A percentile compares a stretch with the other conserved stretches of the same genome.
Conservation (phyloP, 2,329 filamentous ascomycete genomes). For the Claviceps purpurea region DNA sequence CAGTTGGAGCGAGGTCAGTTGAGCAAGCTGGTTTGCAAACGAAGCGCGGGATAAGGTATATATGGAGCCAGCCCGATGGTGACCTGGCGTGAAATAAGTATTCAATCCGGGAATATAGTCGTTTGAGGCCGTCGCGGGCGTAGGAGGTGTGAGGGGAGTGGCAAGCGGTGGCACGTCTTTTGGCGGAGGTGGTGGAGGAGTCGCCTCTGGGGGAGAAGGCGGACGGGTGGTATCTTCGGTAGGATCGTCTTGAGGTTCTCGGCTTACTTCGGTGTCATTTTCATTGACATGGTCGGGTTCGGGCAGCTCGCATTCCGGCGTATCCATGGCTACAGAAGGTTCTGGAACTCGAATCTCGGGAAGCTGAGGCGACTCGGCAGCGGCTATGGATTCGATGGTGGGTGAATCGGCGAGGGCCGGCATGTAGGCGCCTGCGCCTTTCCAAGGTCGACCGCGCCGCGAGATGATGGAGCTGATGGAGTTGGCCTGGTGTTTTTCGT, state of each 20-base stretch:
- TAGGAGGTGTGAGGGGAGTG: constrained; percentile 12
- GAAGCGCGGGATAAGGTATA: constrained; percentile 87
- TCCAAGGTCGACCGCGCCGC: constrained; percentile 60
- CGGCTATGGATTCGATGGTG: constrained; percentile 11
- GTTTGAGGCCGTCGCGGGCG: constrained; percentile 18
- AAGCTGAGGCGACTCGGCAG: constrained; percentile 24
- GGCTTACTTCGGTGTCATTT: constrained; percentile 51
- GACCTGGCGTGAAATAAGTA: constrained; percentile 54
- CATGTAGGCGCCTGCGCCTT: constrained; percentile 38
- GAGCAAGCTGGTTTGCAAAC: constrained; percentile 84
- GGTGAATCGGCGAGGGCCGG: constrained; percentile 16
- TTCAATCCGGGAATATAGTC: constrained; percentile 37
- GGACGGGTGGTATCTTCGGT: constrained; percentile 35
- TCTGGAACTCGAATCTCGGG: constrained; percentile 38
- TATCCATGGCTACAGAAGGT: constrained; percentile 51
- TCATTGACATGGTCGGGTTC: constrained; percentile 59
- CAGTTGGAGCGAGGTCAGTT: constrained; percentile 79
- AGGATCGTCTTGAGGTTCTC: constrained; percentile 44
- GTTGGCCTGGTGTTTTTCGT: constrained; percentile 45
- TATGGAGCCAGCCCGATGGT: constrained; percentile 68
- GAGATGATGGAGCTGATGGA: constrained; percentile 38
- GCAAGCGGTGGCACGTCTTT: constrained; percentile 25
- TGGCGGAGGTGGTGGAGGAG: constrained; percentile 16
- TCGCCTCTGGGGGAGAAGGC: constrained; percentile 21
- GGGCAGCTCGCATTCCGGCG: constrained; percentile 60